Evolutionary conservation across 768 basidiomycete species (phyloP).

Genomic region (Tricholoma sp.): DNA sequence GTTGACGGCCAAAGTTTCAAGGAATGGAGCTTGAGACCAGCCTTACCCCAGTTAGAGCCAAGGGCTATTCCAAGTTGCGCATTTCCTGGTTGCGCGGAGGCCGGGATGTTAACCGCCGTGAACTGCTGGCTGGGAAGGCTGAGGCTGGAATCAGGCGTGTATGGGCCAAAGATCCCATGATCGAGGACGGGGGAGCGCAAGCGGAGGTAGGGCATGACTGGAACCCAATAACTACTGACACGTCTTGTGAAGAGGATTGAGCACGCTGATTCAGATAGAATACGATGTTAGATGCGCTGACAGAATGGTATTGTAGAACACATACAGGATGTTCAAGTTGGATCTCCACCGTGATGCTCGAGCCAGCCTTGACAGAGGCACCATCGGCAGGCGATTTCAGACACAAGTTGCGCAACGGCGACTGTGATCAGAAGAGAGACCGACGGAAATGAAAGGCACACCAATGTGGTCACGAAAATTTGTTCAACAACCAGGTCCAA

Average conservation of each 20-base stretch:
- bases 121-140: slow-evolving; percentile 43
- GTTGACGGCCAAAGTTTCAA: neutral
- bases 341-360: slow-evolving; percentile 38
- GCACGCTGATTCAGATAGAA: too few relatives aligned
- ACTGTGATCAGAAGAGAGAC: slow-evolving; percentile 19
- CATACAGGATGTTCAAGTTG: slow-evolving; percentile 25
- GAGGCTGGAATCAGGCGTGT: slow-evolving; percentile 25
- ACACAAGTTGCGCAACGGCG: slow-evolving; percentile 39
- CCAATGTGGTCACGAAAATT: too few relatives aligned
- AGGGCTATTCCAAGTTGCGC: neutral
- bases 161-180: slow-evolving; percentile 42
- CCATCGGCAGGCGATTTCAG: slow-evolving; percentile 33
- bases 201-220: slow-evolving; percentile 26
- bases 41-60: neutral
- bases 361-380: slow-evolving; percentile 30
- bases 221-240: slow-evolving; percentile 20
- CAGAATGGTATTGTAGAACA: too few relatives aligned
- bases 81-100: slow-evolving; percentile 17
- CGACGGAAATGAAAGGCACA: too few relatives aligned
- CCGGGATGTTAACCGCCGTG: slow-evolving; percentile 35
- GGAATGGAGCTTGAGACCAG: neutral
- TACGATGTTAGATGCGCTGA: too few relatives aligned
- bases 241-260: slow-evolving; percentile 34
- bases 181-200: slow-evolving; percentile 12
- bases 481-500: too few relatives aligned